These are phyloP conservation scores for Omphalea diandra DNA, from an alignment of 441 rosid species.

Conservation along the genomic window DNA sequence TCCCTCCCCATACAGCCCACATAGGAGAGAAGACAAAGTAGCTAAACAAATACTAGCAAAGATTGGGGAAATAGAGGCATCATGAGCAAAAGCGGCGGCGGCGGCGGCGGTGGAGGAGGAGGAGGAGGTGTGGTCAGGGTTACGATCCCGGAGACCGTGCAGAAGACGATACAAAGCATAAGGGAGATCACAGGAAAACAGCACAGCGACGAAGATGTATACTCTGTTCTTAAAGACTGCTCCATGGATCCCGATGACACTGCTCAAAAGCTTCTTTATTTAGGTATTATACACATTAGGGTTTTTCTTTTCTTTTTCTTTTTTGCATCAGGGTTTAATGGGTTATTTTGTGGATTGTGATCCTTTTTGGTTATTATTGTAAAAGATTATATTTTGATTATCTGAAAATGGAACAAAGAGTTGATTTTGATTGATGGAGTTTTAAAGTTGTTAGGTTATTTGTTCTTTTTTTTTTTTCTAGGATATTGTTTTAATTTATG, in stretches of 20 bases:
- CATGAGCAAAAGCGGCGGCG: conserved; percentile 31
- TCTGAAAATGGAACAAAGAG: neutral
- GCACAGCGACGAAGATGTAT: conserved; percentile 84
- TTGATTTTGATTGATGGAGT: neutral
- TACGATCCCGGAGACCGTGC: conserved; percentile 49
- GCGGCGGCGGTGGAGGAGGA: conserved; percentile 33
- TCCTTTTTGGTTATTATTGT: neutral
- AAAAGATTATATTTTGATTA: neutral
- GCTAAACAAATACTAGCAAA: neutral
- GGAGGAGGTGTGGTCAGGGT: conserved; percentile 29
- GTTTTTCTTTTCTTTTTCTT: conserved; percentile 4
- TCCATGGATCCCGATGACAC: conserved; percentile 81
- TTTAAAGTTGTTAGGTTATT: conserved; percentile 2
- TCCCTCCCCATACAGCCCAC: neutral
- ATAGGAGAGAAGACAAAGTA: neutral
- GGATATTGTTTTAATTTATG: neutral
- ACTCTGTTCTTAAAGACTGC: conserved; percentile 62
- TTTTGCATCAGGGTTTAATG: conserved; percentile 13
- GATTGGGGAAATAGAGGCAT: neutral
- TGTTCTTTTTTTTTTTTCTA: neutral
- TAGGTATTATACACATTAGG: conserved; percentile 39
- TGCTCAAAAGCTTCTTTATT: conserved; percentile 64
- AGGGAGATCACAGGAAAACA: conserved; percentile 79
- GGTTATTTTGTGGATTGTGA: neutral
- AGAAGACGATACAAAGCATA: conserved; percentile 50